Base-by-base conservation (phyloP, 495 filamentous ascomycete species). In the Penicillium mononematosum region DNA sequence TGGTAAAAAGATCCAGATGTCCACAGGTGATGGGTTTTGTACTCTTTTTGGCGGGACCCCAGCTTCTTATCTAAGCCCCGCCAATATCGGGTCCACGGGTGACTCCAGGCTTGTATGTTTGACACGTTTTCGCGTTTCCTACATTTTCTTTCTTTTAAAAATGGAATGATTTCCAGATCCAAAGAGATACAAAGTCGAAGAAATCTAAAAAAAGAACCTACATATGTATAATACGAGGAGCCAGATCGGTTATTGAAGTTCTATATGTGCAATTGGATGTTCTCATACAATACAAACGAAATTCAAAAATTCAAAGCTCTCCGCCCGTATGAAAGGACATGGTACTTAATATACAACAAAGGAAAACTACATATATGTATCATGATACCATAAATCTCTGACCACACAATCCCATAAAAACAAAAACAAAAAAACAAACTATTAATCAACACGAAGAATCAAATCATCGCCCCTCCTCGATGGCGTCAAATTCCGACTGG, bases 401-500 rank as follows among this genome's bases (percentile, higher is more conserved):
- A 34, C 24, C 14, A 31, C 22, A 47, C 16, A 27, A 29, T 10
- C 36, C 36, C 36, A 17, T 34, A 22, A 22, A 22, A 22, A 22
- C 22, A 22, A 11, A 27, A 58, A 31, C 32, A 27, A 29, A 8
- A 49, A 53, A 45, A 51, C 16, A 27, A 58, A 31, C 32, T 22
- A 16, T 68, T 52, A 74, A 52, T 78, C 74, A 45, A 76, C 74
- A 12, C 66, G 62, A 8, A 76, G 51, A 27, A 75, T 72, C 59
- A 78, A 58, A 56, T 76, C 73, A 16, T 64, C 55, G 5, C 73
- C 71, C 34, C 65, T 41, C 46, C 64, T 63, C 5, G 72, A 75
- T 3, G 74, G 74, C 10, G 70, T 75, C 38, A 78, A 46, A 55
- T 75, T 72, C 51, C 65, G 69, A 53, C 71, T 69, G n/a, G 56